Conservation (phyloP, 2,329 filamentous ascomycete species). For the Venturiaceae sp. region DNA sequence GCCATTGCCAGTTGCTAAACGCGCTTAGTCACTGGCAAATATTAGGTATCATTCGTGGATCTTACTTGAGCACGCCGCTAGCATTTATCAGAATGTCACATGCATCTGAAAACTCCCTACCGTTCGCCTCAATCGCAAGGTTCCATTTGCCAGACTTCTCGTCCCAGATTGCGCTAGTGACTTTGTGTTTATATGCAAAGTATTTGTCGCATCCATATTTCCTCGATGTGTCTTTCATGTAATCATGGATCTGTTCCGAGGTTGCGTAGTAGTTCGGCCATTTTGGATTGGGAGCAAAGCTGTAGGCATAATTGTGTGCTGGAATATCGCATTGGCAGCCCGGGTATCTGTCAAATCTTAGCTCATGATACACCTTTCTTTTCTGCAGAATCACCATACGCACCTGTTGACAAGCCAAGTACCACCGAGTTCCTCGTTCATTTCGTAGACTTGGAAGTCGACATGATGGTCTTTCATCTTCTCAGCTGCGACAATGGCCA, state of each 20-base stretch:
- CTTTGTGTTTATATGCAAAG: neutral
- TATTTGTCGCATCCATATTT: conserved; percentile 5
- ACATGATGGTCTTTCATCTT: neutral
- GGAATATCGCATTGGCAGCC: conserved; percentile 7
- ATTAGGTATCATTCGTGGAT: too few species aligned
- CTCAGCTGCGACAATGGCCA: neutral
- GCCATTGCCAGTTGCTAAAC: conserved; percentile 44
- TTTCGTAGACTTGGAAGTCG: neutral
- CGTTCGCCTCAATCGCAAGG: conserved; percentile 39
- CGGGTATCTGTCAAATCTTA: too few species aligned
- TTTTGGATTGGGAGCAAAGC: conserved; percentile 3
- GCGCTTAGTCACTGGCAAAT: too few species aligned
- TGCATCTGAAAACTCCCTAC: conserved; percentile 30
- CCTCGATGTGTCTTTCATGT: neutral
- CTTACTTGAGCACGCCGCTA: conserved; percentile 52
- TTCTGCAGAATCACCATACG: too few species aligned
- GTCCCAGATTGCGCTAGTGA: conserved; percentile 29
- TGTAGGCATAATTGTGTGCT: neutral
- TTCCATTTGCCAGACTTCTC: conserved; percentile 38
- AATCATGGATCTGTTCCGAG: neutral
- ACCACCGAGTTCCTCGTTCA: neutral
- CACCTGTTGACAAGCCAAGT: neutral
- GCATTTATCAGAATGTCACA: conserved; percentile 42
- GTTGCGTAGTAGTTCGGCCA: conserved; percentile 2
- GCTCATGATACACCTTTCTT: too few species aligned